Percentiles rank a stretch among this genome's conserved stretches.
These are phyloP conservation scores for Phytophthora pseudosyringae DNA, from an alignment of 352 stramenopile species.

Conservation along the genomic window DNA sequence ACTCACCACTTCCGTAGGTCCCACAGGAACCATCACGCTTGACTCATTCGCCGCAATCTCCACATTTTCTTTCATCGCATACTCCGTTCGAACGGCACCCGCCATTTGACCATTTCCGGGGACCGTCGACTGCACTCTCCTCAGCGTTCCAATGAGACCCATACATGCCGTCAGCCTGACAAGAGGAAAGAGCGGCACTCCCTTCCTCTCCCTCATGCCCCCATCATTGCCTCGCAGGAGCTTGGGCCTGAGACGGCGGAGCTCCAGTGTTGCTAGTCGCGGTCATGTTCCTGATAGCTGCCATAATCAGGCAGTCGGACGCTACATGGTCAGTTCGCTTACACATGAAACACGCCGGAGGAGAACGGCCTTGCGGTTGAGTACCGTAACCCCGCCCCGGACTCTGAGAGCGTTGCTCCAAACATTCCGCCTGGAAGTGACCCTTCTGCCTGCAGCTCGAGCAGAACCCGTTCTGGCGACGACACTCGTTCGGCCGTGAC, in stretches of 20 bases:
- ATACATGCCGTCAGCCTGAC: neutral
- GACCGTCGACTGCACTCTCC: too few species aligned
- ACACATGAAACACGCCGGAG: neutral
- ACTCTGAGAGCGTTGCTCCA: neutral
- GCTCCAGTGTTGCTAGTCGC: neutral
- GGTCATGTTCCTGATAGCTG: neutral
- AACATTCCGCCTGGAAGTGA: neutral
- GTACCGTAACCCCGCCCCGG: neutral
- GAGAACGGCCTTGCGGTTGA: neutral
- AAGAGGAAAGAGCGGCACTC: constrained; percentile 1
- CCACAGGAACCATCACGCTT: too few species aligned
- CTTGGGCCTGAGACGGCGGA: neutral
- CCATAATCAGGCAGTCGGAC: neutral
- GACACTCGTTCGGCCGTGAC: too few species aligned
- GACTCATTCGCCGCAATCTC: too few species aligned
- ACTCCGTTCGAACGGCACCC: too few species aligned
- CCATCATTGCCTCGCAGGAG: neutral
- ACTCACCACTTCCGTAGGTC: too few species aligned
- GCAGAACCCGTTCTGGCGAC: neutral
- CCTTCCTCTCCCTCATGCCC: neutral
- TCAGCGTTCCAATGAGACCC: neutral
- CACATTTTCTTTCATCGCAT: too few species aligned
- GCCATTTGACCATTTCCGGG: too few species aligned
- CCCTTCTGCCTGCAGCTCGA: neutral
- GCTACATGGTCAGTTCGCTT: neutral